Percentiles rank a stretch among this genome's conserved stretches.
phyloP scores from a whole-genome alignment of 2,329 filamentous ascomycete genomes.

The Trichophyton equinum region DNA sequence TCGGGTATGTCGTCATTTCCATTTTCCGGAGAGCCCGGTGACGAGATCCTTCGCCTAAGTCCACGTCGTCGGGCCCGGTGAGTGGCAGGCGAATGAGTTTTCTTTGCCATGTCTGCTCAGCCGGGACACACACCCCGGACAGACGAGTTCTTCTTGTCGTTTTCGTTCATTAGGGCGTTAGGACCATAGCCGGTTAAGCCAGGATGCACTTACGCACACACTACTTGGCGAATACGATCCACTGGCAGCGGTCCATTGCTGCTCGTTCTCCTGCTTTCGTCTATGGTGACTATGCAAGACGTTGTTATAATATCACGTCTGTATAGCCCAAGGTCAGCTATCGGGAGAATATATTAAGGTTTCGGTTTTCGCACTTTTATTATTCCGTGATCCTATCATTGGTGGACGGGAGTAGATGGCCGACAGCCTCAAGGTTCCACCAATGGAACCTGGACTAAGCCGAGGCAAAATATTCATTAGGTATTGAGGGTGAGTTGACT shows the following conservation, averaged over 20 bases:
- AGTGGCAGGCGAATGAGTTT: neutral
- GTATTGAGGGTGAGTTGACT: neutral
- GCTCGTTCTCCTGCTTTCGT: neutral
- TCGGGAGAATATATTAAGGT: neutral
- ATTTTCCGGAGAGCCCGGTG: neutral
- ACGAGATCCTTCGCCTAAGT: neutral
- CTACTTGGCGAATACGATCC: neutral
- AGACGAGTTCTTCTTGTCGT: neutral
- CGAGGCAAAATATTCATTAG: neutral
- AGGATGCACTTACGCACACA: neutral
- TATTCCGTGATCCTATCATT: neutral
- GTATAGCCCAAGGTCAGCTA: neutral
- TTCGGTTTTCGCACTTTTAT: neutral
- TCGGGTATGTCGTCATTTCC: slow-evolving; percentile 7
- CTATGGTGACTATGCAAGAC: neutral
- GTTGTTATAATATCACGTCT: neutral
- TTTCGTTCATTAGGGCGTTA: neutral
- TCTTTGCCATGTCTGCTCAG: neutral
- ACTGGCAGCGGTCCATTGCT: neutral
- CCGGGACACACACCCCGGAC: neutral
- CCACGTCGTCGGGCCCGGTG: neutral
- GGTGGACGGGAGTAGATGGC: too few species aligned
- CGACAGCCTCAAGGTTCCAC: too few species aligned
- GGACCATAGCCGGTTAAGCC: neutral
- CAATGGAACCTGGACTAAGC: too few species aligned